phyloP scores from a whole-genome alignment of 1,139 yeast species.

The Magnusiomyces sp. region DNA sequence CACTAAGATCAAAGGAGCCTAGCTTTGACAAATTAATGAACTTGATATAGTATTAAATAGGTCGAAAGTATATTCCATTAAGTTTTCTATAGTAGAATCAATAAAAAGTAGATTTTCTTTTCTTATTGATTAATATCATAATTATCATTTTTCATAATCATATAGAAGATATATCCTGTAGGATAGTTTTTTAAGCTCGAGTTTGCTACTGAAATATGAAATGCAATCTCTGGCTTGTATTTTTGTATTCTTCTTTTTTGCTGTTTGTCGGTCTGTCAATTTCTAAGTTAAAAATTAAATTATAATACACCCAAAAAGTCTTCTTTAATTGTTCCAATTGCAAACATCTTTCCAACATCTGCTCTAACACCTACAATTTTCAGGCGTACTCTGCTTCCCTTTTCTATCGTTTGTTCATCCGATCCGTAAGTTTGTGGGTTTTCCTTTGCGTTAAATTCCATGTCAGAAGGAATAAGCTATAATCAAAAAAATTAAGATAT shows the following conservation, averaged over 20 bases:
- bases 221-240: background rate
- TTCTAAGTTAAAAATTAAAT: conserved; percentile 3
- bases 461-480: conserved; percentile 77
- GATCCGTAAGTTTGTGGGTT: conserved; percentile 98
- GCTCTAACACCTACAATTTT: conserved; percentile 97
- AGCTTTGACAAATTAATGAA: background rate
- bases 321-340: conserved; percentile 95
- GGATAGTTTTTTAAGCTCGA: no score
- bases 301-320: conserved; percentile 84
- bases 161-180: no score
- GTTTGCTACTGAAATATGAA: no score
- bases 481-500: background rate
- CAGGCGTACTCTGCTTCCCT: conserved; percentile 86
- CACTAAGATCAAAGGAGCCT: background rate
- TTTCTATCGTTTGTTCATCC: conserved; percentile 90
- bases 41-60: no score
- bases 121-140: no score
- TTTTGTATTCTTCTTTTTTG: background rate
- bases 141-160: no score
- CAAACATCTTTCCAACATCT: conserved; percentile 94
- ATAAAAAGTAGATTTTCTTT: no score
- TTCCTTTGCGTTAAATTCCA: conserved; percentile 90
- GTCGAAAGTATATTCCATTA: no score
- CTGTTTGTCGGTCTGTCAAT: no score
- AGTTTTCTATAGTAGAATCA: no score